Evolutionary conservation across 2,329 filamentous ascomycete species (phyloP).

Genomic region (Thelonectria discophora): DNA sequence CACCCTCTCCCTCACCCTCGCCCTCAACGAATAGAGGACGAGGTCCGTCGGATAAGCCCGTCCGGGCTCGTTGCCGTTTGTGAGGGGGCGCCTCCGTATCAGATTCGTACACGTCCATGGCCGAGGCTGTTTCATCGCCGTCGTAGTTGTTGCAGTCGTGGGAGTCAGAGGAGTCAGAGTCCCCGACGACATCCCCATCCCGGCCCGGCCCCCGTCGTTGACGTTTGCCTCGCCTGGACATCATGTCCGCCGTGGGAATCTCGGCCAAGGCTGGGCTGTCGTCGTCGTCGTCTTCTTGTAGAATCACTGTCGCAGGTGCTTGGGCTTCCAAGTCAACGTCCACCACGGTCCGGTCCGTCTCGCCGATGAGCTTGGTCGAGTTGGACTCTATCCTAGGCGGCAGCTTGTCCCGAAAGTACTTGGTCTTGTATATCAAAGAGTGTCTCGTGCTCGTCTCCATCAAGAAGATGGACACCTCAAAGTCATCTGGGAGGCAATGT

Average conservation of each 20-base stretch:
- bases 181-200: conserved; percentile 48
- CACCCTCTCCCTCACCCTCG: conserved; percentile 63
- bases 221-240: conserved; percentile 44
- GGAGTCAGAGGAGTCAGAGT: conserved; percentile 42
- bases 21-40: conserved; percentile 42
- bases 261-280: conserved; percentile 45
- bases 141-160: conserved; percentile 39
- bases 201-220: conserved; percentile 38
- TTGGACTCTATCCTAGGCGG: conserved; percentile 67
- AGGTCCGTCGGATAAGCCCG: conserved; percentile 39
- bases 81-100: conserved; percentile 53
- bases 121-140: conserved; percentile 48
- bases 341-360: conserved; percentile 62
- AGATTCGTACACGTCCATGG: conserved; percentile 50
- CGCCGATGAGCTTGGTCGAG: conserved; percentile 67
- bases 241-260: conserved; percentile 43
- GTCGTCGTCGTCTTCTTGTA: conserved; percentile 61
- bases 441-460: conserved; percentile 87
- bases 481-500: conserved; percentile 74
- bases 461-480: conserved; percentile 93
- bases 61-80: conserved; percentile 54
- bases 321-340: conserved; percentile 58
- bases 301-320: conserved; percentile 36
- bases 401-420: conserved; percentile 72
- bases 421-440: conserved; percentile 85